Conservation (phyloP, 2,329 filamentous ascomycete genomes). For the Penicillium nordicum region DNA sequence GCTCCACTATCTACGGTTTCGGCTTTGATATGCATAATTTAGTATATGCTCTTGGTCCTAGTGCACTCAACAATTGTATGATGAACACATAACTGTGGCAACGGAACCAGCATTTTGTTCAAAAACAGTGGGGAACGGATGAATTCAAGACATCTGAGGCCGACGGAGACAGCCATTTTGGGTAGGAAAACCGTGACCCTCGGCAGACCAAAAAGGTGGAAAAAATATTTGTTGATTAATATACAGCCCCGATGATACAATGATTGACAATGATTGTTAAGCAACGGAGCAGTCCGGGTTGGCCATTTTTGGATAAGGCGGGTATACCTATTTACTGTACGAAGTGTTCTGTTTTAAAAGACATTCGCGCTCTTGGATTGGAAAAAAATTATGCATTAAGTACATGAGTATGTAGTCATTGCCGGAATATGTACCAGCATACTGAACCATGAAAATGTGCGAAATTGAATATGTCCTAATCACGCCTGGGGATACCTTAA, state of each 20-base stretch:
- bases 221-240: neutral
- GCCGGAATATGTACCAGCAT: neutral
- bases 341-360: neutral
- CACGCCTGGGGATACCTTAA: neutral
- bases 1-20: constrained; percentile 15
- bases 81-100: constrained; percentile 4
- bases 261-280: constrained; percentile 27
- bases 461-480: neutral
- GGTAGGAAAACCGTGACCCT: constrained; percentile 26
- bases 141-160: constrained; percentile 15
- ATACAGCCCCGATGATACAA: neutral
- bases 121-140: constrained; percentile 19
- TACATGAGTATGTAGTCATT: constrained; percentile 1
- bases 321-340: neutral
- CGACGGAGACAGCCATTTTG: constrained; percentile 24
- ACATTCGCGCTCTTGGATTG: neutral
- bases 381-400: constrained; percentile 5
- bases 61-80: neutral
- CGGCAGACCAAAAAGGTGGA: neutral
- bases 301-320: constrained; percentile 8
- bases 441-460: neutral
- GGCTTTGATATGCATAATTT: neutral
- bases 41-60: neutral
- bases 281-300: constrained; percentile 18
- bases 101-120: neutral